Conservation (phyloP, 2,329 filamentous ascomycete genomes). For the Ophiostoma montium region DNA sequence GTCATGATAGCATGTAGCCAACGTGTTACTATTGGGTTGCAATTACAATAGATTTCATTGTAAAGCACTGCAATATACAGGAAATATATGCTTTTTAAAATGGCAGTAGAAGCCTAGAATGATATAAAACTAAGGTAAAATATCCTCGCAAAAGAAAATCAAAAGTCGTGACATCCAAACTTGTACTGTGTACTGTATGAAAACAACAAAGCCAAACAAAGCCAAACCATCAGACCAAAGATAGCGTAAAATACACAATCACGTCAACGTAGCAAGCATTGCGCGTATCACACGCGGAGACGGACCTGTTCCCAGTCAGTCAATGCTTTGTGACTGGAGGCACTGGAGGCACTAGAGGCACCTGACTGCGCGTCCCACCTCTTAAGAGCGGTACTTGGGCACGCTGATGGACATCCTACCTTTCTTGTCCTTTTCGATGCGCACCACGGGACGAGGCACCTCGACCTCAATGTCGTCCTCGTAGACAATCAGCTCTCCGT, state of each 20-base stretch:
- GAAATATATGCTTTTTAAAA: too few relatives aligned
- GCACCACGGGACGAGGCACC: slow-evolving; percentile 41
- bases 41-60: too few relatives aligned
- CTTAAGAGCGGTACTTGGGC: slow-evolving; percentile 46
- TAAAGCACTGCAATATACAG: too few relatives aligned
- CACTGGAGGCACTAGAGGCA: too few relatives aligned
- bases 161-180: too few relatives aligned
- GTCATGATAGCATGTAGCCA: too few relatives aligned
- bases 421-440: slow-evolving; percentile 83
- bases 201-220: too few relatives aligned
- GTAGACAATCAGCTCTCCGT: slow-evolving; percentile 50
- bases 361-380: slow-evolving; percentile 28
- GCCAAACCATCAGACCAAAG: not conserved
- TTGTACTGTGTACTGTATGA: too few relatives aligned
- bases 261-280: slow-evolving; percentile 13
- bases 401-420: slow-evolving; percentile 86
- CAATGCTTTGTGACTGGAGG: not conserved
- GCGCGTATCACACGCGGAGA: slow-evolving; percentile 11
- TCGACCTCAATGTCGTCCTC: slow-evolving; percentile 44
- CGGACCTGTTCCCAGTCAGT: slow-evolving; percentile 7
- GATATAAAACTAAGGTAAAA: too few relatives aligned
- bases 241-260: not conserved
- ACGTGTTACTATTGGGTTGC: too few relatives aligned
- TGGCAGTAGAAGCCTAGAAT: too few relatives aligned
- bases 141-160: too few relatives aligned